Conservation (phyloP, 2,329 filamentous ascomycete species). For the Lizonia empirigonia region DNA sequence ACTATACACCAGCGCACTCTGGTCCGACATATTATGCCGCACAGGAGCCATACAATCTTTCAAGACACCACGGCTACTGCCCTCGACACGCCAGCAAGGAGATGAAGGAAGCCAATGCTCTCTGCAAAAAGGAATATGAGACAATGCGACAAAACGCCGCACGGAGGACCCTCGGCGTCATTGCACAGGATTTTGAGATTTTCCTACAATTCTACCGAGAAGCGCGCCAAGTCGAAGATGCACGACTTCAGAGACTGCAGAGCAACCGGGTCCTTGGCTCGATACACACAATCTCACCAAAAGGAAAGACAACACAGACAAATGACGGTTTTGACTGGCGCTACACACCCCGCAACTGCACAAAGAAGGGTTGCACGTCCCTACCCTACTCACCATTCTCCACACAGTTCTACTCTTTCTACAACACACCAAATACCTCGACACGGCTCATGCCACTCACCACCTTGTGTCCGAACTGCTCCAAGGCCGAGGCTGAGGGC, state of each 20-base stretch:
- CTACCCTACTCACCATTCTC: constrained; percentile 35
- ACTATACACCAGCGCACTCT: constrained; percentile 31
- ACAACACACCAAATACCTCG: constrained; percentile 21
- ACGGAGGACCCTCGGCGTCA: constrained; percentile 37
- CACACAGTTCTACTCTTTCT: constrained; percentile 31
- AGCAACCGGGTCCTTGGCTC: constrained; percentile 23
- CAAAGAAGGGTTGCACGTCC: constrained; percentile 22
- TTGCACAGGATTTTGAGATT: constrained; percentile 38
- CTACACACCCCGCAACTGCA: constrained; percentile 37
- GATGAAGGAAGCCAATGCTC: constrained; percentile 31
- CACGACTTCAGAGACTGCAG: constrained; percentile 18
- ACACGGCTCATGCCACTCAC: constrained; percentile 26
- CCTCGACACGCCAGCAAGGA: constrained; percentile 35
- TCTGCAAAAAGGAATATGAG: constrained; percentile 37
- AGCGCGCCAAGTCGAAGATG: constrained; percentile 19
- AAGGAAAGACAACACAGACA: not conserved
- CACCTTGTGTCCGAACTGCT: constrained; percentile 37
- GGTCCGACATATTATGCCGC: constrained; percentile 38
- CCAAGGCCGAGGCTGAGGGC: constrained; percentile 31
- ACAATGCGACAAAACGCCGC: constrained; percentile 40
- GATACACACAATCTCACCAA: not conserved
- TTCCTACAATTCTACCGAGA: constrained; percentile 25
- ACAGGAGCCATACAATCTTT: constrained; percentile 36
- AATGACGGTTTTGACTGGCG: constrained; percentile 33
- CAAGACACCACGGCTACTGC: constrained; percentile 36